phyloP scores from a whole-genome alignment of 1,284 basidiomycete genomes.

The Cutaneotrichosporon curvatum region DNA sequence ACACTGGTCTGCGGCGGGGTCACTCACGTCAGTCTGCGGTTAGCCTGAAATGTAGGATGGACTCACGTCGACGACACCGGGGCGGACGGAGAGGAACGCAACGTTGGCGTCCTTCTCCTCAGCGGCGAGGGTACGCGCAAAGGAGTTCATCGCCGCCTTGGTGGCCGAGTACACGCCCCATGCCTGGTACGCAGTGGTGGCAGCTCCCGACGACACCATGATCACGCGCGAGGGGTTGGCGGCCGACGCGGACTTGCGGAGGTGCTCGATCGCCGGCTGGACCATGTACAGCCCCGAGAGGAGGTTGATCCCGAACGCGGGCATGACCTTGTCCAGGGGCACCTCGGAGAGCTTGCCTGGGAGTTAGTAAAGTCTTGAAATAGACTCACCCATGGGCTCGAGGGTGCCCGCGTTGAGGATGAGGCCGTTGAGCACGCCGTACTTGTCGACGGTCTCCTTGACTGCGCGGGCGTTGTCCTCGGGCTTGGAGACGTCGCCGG shows the following conservation, averaged over 20 bases:
- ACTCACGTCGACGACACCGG: slow-evolving; percentile 50
- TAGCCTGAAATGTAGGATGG: neutral
- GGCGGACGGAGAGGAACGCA: slow-evolving; percentile 48
- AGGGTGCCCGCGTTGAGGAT: slow-evolving; percentile 51
- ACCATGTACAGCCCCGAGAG: slow-evolving; percentile 50
- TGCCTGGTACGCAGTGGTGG: slow-evolving; percentile 46
- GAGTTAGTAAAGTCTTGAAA: too few species aligned
- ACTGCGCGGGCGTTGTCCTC: slow-evolving; percentile 38
- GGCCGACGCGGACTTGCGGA: slow-evolving; percentile 35
- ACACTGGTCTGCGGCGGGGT: neutral
- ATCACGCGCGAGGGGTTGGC: slow-evolving; percentile 43
- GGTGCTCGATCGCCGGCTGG: slow-evolving; percentile 47
- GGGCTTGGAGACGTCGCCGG: slow-evolving; percentile 48
- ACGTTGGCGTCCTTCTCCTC: slow-evolving; percentile 48
- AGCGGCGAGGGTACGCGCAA: slow-evolving; percentile 48
- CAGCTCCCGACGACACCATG: slow-evolving; percentile 51
- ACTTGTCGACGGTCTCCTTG: slow-evolving; percentile 43
- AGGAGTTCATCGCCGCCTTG: slow-evolving; percentile 51
- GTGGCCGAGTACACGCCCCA: slow-evolving; percentile 51
- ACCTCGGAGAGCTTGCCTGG: neutral
- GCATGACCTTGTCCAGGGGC: slow-evolving; percentile 28
- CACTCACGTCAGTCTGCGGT: slow-evolving; percentile 17
- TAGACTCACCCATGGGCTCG: slow-evolving; percentile 40
- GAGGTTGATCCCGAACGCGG: slow-evolving; percentile 51
- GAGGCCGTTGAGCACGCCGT: slow-evolving; percentile 48